Conservation (phyloP, 768 basidiomycete species). For the Xerocomellus amylosporus region DNA sequence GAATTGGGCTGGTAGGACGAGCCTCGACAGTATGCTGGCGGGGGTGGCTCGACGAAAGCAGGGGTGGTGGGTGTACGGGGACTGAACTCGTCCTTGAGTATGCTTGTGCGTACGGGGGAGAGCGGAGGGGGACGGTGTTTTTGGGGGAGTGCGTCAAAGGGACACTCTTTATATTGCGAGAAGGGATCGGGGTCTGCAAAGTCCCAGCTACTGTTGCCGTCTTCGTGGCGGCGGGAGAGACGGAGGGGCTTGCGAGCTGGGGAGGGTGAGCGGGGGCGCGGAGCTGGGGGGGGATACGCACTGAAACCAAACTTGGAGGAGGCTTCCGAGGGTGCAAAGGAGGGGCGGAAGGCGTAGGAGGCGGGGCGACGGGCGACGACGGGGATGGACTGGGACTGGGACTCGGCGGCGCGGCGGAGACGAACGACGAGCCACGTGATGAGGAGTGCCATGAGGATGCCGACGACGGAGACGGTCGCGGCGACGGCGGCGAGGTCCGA, state of each 20-base stretch:
- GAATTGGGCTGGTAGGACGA: too few species aligned
- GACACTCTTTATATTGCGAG: not conserved
- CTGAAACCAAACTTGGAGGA: conserved; percentile 31
- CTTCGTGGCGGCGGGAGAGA: conserved; percentile 16
- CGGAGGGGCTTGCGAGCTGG: conserved; percentile 27
- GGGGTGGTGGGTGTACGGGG: conserved; percentile 17
- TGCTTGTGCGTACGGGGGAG: conserved; percentile 9
- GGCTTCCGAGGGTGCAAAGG: conserved; percentile 22
- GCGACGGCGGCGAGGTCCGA: conserved; percentile 24
- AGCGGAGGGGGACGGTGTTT: conserved; percentile 20
- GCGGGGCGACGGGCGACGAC: not conserved
- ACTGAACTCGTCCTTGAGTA: conserved; percentile 20
- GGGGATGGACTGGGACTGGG: not conserved
- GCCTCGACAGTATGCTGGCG: conserved; percentile 22
- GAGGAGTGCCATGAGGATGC: conserved; percentile 23
- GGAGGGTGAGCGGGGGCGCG: not conserved
- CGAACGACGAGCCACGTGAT: conserved; percentile 27
- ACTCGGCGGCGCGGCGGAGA: conserved; percentile 15
- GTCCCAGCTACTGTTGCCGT: conserved; percentile 31
- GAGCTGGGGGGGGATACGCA: conserved; percentile 1
- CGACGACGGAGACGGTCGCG: conserved; percentile 25
- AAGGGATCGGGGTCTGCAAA: conserved; percentile 31
- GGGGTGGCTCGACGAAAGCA: conserved; percentile 22
- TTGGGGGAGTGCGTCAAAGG: not conserved
- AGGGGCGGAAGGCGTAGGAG: conserved; percentile 20